Evolutionary conservation across 1,284 basidiomycete genomes (phyloP).

Genomic region (Fistulinella cinereoalba): DNA sequence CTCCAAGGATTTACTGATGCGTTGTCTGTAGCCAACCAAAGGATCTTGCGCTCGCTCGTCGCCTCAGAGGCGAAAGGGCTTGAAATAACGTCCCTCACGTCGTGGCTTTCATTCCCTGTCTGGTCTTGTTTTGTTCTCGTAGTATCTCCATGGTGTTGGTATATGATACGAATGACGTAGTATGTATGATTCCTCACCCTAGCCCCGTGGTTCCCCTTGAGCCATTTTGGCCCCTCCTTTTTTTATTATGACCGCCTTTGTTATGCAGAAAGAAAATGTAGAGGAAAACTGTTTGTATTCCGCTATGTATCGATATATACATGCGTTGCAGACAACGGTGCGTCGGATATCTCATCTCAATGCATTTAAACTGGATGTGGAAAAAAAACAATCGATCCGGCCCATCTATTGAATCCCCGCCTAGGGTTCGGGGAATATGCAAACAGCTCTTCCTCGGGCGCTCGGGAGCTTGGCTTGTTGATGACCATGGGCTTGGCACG

Average conservation of each 20-base stretch:
- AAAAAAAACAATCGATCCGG: no score
- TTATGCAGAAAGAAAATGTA: constrained; percentile 14
- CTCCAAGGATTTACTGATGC: constrained; percentile 2
- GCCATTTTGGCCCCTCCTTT: no score
- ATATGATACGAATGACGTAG: constrained; percentile 32
- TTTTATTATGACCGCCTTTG: constrained; percentile 4
- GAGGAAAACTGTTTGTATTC: constrained; percentile 30
- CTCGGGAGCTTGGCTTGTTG: no score
- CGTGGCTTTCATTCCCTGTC: not conserved
- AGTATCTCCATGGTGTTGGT: constrained; percentile 14
- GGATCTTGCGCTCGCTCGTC: constrained; percentile 86
- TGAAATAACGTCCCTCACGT: constrained; percentile 41
- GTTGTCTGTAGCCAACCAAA: constrained; percentile 61
- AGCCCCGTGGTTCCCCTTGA: not conserved
- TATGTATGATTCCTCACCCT: constrained; percentile 29
- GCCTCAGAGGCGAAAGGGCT: constrained; percentile 86
- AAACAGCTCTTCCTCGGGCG: no score
- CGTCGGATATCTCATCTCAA: no score
- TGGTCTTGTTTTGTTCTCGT: constrained; percentile 10
- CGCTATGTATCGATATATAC: constrained; percentile 23
- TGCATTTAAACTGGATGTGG: no score
- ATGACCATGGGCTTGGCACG: no score
- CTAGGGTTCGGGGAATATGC: no score
- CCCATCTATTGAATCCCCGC: no score
- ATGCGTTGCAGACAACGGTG: constrained; percentile 24